These are phyloP conservation scores for Irpex rosettiformis DNA, from an alignment of 1,284 basidiomycete genomes.

Conservation along the genomic window DNA sequence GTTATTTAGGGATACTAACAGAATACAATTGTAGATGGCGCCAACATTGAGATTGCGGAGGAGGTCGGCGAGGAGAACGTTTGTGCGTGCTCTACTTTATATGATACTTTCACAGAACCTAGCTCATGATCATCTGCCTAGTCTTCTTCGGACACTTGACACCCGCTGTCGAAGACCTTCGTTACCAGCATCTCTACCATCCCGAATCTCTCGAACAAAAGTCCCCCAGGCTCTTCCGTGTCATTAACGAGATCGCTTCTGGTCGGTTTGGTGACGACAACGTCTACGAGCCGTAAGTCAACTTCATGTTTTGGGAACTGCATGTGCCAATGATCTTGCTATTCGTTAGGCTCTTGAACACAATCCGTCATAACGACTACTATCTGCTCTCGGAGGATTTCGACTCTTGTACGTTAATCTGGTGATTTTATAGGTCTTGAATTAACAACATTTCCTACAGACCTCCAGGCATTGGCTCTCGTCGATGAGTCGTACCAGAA, in stretches of 20 bases:
- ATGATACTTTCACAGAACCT: not conserved
- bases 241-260: slow-evolving; percentile 67
- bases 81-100: slow-evolving; percentile 43
- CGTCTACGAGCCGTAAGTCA: slow-evolving; percentile 73
- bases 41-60: slow-evolving; percentile 94
- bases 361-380: slow-evolving; percentile 75
- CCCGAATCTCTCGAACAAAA: slow-evolving; percentile 77
- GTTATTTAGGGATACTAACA: too few relatives aligned
- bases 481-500: slow-evolving; percentile 86
- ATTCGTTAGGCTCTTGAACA: slow-evolving; percentile 55
- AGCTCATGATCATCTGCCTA: slow-evolving; percentile 25
- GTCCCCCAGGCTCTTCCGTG: slow-evolving; percentile 73
- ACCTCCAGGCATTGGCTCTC: slow-evolving; percentile 78
- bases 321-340: not conserved
- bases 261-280: slow-evolving; percentile 76
- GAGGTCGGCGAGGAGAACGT: slow-evolving; percentile 75
- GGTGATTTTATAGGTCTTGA: not conserved
- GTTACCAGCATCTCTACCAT: slow-evolving; percentile 82
- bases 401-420: slow-evolving; percentile 66
- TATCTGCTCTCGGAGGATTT: slow-evolving; percentile 89
- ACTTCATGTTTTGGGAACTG: not conserved
- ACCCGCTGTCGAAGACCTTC: slow-evolving; percentile 77
- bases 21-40: slow-evolving; percentile 61
- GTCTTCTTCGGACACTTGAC: slow-evolving; percentile 86
- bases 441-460: slow-evolving; percentile 29